Evolutionary conservation across 495 filamentous ascomycete genomes (phyloP).

Genomic region (Cercophora scortea): DNA sequence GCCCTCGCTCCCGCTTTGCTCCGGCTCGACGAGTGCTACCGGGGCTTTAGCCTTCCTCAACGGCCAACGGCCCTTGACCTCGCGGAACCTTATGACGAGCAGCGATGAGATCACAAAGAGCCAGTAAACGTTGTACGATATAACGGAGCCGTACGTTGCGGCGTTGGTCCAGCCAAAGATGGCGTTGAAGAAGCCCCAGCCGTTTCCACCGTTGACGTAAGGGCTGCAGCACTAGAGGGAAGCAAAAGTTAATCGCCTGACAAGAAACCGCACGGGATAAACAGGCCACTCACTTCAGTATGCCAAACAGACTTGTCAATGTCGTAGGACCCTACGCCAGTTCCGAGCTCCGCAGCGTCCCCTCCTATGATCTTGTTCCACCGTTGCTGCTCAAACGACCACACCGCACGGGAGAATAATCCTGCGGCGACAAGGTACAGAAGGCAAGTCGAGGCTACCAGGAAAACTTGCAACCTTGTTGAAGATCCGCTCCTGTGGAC

Average conservation of each 20-base stretch:
- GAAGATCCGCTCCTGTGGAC: slow-evolving; percentile 38
- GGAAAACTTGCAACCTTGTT: slow-evolving; percentile 66
- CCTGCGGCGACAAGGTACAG: slow-evolving; percentile 83
- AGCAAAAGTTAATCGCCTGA: slow-evolving; percentile 1
- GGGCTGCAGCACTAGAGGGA: slow-evolving; percentile 64
- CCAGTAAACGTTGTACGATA: slow-evolving; percentile 89
- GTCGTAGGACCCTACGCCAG: slow-evolving; percentile 81
- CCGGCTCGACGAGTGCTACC: neutral
- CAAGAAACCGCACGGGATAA: neutral
- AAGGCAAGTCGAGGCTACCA: slow-evolving; percentile 73
- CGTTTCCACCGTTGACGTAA: slow-evolving; percentile 59
- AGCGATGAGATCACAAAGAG: slow-evolving; percentile 57
- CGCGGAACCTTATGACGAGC: slow-evolving; percentile 54
- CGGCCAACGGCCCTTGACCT: slow-evolving; percentile 60
- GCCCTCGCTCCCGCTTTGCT: neutral
- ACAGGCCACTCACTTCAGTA: slow-evolving; percentile 55
- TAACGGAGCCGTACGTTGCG: slow-evolving; percentile 73
- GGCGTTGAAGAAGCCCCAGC: slow-evolving; percentile 89
- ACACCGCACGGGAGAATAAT: slow-evolving; percentile 68
- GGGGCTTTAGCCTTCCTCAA: slow-evolving; percentile 28
- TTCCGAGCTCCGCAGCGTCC: slow-evolving; percentile 66
- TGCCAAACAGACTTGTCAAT: slow-evolving; percentile 85
- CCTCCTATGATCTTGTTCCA: slow-evolving; percentile 64
- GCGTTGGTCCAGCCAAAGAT: slow-evolving; percentile 82
- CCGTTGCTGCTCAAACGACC: slow-evolving; percentile 57